Percentiles rank a stretch among this genome's conserved stretches.
phyloP scores from a whole-genome alignment of 2,329 filamentous ascomycete species.

The Cladobotryum mycophilum region DNA sequence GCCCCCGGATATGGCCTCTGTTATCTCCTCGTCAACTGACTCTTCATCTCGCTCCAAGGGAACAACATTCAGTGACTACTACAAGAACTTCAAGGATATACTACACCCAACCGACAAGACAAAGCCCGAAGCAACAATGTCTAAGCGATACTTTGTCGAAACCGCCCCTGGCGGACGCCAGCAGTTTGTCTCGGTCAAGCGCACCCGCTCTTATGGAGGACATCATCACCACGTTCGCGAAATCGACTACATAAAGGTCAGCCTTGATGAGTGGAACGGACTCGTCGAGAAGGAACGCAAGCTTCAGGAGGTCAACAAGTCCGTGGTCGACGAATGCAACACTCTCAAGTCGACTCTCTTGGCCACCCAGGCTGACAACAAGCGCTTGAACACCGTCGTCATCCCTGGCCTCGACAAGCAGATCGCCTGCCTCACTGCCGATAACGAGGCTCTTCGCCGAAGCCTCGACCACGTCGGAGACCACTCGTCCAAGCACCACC shows the following conservation, averaged over 20 bases:
- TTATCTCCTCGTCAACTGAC: background rate
- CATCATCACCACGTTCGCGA: conserved; percentile 26
- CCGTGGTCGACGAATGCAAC: conserved; percentile 26
- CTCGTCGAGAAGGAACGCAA: conserved; percentile 31
- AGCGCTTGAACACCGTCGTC: conserved; percentile 26
- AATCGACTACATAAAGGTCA: conserved; percentile 30
- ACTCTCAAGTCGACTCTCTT: conserved; percentile 31
- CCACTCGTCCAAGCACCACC: conserved; percentile 23
- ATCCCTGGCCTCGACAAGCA: conserved; percentile 33
- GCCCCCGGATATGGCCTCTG: background rate
- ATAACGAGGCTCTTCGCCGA: conserved; percentile 35
- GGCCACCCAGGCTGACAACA: conserved; percentile 29
- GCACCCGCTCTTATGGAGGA: conserved; percentile 30
- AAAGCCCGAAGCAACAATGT: conserved; percentile 22
- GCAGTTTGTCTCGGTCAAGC: conserved; percentile 35
- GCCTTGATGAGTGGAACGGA: conserved; percentile 31
- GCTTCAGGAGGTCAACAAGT: conserved; percentile 30
- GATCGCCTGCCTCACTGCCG: conserved; percentile 29
- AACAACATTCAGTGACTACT: background rate
- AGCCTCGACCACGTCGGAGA: conserved; percentile 28
- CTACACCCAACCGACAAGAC: conserved; percentile 1
- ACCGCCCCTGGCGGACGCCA: conserved; percentile 26
- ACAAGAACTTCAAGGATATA: background rate
- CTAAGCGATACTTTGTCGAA: conserved; percentile 32
- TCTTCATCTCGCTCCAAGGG: background rate